Base-by-base conservation (phyloP, 257 asterid species). In the Solanum medicagineum region DNA sequence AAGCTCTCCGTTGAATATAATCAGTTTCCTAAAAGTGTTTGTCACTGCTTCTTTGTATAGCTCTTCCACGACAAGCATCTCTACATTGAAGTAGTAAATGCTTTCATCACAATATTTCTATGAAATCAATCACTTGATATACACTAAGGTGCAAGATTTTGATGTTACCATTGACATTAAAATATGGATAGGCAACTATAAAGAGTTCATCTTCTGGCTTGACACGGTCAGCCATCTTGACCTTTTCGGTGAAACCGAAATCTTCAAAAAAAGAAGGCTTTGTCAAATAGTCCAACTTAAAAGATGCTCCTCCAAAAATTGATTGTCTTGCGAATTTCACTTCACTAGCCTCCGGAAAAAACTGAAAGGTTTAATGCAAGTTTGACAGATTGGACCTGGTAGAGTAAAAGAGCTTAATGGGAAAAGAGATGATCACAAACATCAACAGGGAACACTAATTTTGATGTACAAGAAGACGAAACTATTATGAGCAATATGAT, bases 41-140 rank as follows among this genome's bases (percentile, higher is more conserved):
- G 54, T 90, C 69, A 94, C 99, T 49, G 95, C 98, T 89, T 90
- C 97, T 91, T 93, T 91, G 84, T 94, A 94, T 40, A 96, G 95
- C 89, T 94, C 97, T 88, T 94, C 98, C 87, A 94, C 99, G 84
- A 94, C 98, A 24, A 96, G 98, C 98, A 96, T 96, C 90, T 96
- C 98, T 94, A 90, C 13, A 63, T 87, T 55, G 57, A 81, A 87
- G 79, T 82, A 70, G 83, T 24, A 40, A 81, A 66, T 51, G 22
- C 4, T 36, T 3, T 4, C 55, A 32, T 11, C 57, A 74, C 7
- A 60, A 77, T 11, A 13, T 65, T 60, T 5, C 19, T 26, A 10
- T 24, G 51, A 71, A 57, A 71, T 53, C 8, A 36, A 40, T 47
- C 42, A 68, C 4, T 45, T 22, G 42, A 20, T 5, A 75, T 36